Conservation (phyloP, 352 stramenopile species). For the Globisporangium okanoganense region DNA sequence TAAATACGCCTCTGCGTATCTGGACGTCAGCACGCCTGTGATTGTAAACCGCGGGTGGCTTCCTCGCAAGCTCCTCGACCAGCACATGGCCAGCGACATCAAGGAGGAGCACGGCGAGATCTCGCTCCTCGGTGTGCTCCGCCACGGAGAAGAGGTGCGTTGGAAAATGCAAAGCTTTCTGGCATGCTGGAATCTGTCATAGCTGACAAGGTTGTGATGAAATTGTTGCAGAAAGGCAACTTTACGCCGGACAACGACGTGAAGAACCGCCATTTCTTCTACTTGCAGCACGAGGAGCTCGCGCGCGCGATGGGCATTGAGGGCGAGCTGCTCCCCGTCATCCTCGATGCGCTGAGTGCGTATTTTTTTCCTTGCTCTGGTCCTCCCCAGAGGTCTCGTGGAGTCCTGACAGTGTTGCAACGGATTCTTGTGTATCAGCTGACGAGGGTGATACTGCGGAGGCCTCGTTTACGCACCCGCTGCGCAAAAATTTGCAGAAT, state of each 20-base stretch:
- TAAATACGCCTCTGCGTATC: background rate
- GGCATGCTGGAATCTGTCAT: background rate
- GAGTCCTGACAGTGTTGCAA: background rate
- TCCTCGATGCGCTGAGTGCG: constrained; percentile 71
- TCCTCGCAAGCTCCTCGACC: constrained; percentile 67
- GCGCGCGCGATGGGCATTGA: constrained; percentile 72
- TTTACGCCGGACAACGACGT: constrained; percentile 83
- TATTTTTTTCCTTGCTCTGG: too few relatives aligned
- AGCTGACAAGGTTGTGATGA: background rate
- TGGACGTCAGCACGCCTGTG: constrained; percentile 53
- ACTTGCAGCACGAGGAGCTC: constrained; percentile 75
- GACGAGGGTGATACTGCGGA: constrained; percentile 23
- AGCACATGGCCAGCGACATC: constrained; percentile 51
- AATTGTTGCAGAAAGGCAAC: constrained; percentile 43
- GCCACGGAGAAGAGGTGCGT: constrained; percentile 71
- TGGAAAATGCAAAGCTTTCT: background rate
- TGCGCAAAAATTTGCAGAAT: constrained; percentile 73
- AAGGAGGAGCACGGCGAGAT: constrained; percentile 56
- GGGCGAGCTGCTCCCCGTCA: constrained; percentile 58
- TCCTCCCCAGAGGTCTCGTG: constrained; percentile 1
- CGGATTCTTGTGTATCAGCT: constrained; percentile 17
- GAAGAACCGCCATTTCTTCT: constrained; percentile 76
- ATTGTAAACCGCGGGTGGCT: constrained; percentile 87
- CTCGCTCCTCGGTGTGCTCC: constrained; percentile 69
- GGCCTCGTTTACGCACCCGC: constrained; percentile 46